These are phyloP conservation scores for Phymatotrichopsis omnivora DNA, from an alignment of 2,329 filamentous ascomycete genomes.

Conservation along the genomic window DNA sequence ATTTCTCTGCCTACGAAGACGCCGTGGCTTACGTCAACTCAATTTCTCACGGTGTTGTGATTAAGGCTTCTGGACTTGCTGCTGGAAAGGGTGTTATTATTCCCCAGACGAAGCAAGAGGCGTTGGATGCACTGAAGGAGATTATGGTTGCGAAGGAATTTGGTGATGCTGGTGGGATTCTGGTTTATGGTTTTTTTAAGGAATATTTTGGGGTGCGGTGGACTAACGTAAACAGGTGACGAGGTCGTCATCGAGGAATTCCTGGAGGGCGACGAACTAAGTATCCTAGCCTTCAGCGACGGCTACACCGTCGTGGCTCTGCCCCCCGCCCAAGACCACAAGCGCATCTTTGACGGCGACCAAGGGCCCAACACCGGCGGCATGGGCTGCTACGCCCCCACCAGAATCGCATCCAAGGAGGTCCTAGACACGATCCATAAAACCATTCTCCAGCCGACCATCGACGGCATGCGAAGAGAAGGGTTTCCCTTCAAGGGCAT, in stretches of 20 bases:
- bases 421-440: conserved; percentile 69
- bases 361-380: conserved; percentile 88
- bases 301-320: conserved; percentile 74
- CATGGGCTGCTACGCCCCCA: conserved; percentile 96
- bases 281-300: conserved; percentile 83
- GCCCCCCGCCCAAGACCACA: conserved; percentile 92
- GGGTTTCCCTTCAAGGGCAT: conserved; percentile 59
- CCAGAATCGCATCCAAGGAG: conserved; percentile 62
- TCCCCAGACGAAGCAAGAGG: conserved; percentile 70
- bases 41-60: conserved; percentile 65
- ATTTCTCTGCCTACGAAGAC: conserved; percentile 67
- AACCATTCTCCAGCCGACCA: conserved; percentile 77
- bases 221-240: conserved; percentile 41
- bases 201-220: too few relatives aligned
- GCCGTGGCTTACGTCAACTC: conserved; percentile 65
- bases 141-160: conserved; percentile 90
- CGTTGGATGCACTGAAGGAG: conserved; percentile 66
- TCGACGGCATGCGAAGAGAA: conserved; percentile 78
- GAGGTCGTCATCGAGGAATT: conserved; percentile 96
- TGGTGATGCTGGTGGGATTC: conserved; percentile 52
- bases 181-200: background rate
- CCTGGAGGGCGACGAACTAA: conserved; percentile 81
- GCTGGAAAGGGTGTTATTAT: conserved; percentile 95
- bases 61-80: conserved; percentile 87
- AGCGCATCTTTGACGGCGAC: conserved; percentile 85